These are phyloP conservation scores for Gossypium arboreum DNA, from an alignment of 345 rosid genomes.

Conservation along the genomic window DNA sequence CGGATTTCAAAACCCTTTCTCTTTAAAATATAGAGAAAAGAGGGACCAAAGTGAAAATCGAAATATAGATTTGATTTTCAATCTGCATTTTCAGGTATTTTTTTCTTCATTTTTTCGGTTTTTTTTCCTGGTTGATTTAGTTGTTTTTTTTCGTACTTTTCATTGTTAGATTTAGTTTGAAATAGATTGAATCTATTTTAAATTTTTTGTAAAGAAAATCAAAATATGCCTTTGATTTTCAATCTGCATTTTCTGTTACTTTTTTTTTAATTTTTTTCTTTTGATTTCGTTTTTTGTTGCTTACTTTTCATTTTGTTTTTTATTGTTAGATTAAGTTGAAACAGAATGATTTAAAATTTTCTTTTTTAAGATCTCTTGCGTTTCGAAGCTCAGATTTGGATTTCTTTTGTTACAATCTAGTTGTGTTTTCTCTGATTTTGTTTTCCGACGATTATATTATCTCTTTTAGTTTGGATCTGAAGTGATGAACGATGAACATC, in stretches of 20 bases:
- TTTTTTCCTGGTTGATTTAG: neutral
- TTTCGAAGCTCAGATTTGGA: neutral
- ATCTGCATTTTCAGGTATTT: slow-evolving; percentile 8
- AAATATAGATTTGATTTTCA: neutral
- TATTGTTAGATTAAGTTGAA: neutral
- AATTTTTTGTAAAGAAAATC: neutral
- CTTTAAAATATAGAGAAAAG: neutral
- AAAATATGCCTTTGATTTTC: neutral
- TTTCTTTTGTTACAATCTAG: neutral
- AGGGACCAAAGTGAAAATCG: neutral
- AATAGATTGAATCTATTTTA: neutral
- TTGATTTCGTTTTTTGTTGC: neutral
- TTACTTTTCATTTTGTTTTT: neutral
- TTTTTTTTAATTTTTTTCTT: neutral
- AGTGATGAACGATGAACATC: neutral
- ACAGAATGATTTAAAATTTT: neutral
- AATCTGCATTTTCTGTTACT: neutral
- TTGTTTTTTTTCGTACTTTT: neutral
- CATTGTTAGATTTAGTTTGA: neutral
- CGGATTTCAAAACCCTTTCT: too few species aligned
- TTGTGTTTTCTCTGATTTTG: neutral
- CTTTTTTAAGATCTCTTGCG: neutral
- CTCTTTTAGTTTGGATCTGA: slow-evolving; percentile 8
- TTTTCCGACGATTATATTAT: neutral
- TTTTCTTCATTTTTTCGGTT: neutral